A percentile compares a stretch with the other conserved stretches of the same genome.
These are phyloP conservation scores for Heliocybe sulcata DNA, from an alignment of 1,284 basidiomycete species.

Conservation along the genomic window DNA sequence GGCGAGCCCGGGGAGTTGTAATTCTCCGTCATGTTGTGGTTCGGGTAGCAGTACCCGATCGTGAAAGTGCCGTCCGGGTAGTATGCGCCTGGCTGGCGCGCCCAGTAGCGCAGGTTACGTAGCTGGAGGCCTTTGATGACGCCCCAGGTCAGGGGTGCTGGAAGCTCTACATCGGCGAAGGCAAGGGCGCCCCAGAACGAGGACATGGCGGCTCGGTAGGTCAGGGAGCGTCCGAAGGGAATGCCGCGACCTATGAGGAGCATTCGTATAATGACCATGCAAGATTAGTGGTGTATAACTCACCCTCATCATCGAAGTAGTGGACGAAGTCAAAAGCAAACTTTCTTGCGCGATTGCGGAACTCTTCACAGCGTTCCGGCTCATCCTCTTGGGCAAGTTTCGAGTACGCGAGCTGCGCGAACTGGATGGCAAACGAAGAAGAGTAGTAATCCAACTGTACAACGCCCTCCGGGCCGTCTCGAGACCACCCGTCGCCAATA, in stretches of 20 bases:
- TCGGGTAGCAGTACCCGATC: slow-evolving; percentile 69
- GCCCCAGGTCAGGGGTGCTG: slow-evolving; percentile 68
- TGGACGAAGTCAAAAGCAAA: slow-evolving; percentile 69
- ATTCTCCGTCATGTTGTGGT: slow-evolving; percentile 72
- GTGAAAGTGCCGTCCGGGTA: slow-evolving; percentile 63
- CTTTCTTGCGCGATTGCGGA: slow-evolving; percentile 50
- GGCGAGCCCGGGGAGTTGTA: slow-evolving; percentile 79
- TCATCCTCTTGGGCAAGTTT: slow-evolving; percentile 60
- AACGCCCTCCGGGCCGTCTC: slow-evolving; percentile 72
- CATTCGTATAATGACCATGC: neutral
- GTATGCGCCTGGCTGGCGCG: slow-evolving; percentile 52
- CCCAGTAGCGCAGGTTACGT: slow-evolving; percentile 69
- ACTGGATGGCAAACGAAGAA: slow-evolving; percentile 75
- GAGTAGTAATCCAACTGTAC: slow-evolving; percentile 79
- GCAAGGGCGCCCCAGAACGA: slow-evolving; percentile 73
- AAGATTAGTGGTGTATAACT: too few species aligned
- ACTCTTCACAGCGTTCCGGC: slow-evolving; percentile 57
- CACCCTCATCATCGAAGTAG: slow-evolving; percentile 58
- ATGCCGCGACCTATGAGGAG: slow-evolving; percentile 52
- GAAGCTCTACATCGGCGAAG: slow-evolving; percentile 61
- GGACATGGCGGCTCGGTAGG: slow-evolving; percentile 74
- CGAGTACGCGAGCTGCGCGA: slow-evolving; percentile 66
- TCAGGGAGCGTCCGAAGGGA: slow-evolving; percentile 71
- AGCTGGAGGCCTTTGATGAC: slow-evolving; percentile 68
- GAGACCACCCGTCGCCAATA: slow-evolving; percentile 68